phyloP scores from a whole-genome alignment of 805 yeast species.

The Schizosaccharomyces japonicus region DNA sequence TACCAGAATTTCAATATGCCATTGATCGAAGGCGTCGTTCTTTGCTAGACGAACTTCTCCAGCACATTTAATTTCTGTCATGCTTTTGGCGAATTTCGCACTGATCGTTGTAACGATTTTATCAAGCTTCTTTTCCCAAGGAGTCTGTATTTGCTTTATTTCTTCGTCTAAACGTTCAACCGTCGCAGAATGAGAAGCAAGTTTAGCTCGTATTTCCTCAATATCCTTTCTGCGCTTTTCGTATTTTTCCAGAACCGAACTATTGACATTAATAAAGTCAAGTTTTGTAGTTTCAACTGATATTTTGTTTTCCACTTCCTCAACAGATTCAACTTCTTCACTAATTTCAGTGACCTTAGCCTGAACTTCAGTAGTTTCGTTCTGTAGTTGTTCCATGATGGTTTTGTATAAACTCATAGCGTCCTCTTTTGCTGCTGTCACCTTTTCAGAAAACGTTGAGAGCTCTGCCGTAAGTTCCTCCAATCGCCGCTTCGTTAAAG shows the following conservation, averaged over 20 bases:
- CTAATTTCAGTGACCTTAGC: not conserved
- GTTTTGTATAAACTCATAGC: not conserved
- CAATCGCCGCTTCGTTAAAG: not conserved
- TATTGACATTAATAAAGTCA: slow-evolving; percentile 8
- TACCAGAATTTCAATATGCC: slow-evolving; percentile 69
- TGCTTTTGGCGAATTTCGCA: slow-evolving; percentile 36
- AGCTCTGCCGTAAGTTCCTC: not conserved
- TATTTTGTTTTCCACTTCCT: slow-evolving; percentile 13
- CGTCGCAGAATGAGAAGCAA: slow-evolving; percentile 12
- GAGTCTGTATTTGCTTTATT: slow-evolving; percentile 13
- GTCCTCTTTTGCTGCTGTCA: not conserved
- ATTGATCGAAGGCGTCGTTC: slow-evolving; percentile 32
- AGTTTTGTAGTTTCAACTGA: slow-evolving; percentile 2
- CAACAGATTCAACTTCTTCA: slow-evolving; percentile 16
- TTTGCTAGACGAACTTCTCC: slow-evolving; percentile 50
- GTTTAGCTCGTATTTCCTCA: slow-evolving; percentile 17
- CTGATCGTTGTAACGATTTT: slow-evolving; percentile 33
- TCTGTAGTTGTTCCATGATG: not conserved
- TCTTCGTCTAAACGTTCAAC: not conserved
- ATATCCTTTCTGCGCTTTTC: slow-evolving; percentile 21
- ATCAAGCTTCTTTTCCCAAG: slow-evolving; percentile 43
- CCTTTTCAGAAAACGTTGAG: not conserved
- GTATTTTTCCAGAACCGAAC: slow-evolving; percentile 12
- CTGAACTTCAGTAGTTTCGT: not conserved
- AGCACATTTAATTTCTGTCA: slow-evolving; percentile 56